Evolutionary conservation across 176 grass and related monocot species (phyloP), one percentile per base, ranked within the genome.

Genomic region (maize (Zea mays)): DNA sequence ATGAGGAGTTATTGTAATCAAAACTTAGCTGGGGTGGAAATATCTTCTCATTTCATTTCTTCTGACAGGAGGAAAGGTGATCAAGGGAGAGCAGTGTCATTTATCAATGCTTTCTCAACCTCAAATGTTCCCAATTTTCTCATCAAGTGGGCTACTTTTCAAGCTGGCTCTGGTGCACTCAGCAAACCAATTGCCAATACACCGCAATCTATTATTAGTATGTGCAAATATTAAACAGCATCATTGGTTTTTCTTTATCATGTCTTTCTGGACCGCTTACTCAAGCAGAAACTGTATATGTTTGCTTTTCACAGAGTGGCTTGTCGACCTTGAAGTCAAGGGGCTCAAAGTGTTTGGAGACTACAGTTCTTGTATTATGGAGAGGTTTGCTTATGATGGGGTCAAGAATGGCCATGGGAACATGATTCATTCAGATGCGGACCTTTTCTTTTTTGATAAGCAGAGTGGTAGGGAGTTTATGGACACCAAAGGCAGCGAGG

Each of bases 161-260:
- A 73, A 82, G 80, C 83, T 84, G 72, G 84, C 38, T 77, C 62
- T 10, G 57, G 82, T 44, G 87, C 84, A 68, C 63, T 89, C 51
- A 77, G 87, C 72, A 92, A 83, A 87, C 96, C 96, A 52, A 76
- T 72, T 81, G 72, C 90, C 19, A 51, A 81, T 46, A 90, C 92
- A 20, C 96, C 96, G 78, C 92, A 93, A 85, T 83, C 85, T 85
- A 82, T 95, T 87, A 86, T 99, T 37, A 89, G 96, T 99, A 86
- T 82, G 96, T 89, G 69, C 62, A 74, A 38, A 52, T 69, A 80
- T 52, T 38, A 58, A 40, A 81, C 34, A 15, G 65, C 62, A 6
- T 75, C 58, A 55, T 83, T 40, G 8, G 17, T 67, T 90, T 50
- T 39, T 33, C 12, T 10, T 69, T 60, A 68, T 75, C 1, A 46